Percentiles rank a stretch among this genome's conserved stretches.
Evolutionary conservation across 164 flowering plant species (phyloP).

Genomic region (Kalanchoe fedtschenkoi): DNA sequence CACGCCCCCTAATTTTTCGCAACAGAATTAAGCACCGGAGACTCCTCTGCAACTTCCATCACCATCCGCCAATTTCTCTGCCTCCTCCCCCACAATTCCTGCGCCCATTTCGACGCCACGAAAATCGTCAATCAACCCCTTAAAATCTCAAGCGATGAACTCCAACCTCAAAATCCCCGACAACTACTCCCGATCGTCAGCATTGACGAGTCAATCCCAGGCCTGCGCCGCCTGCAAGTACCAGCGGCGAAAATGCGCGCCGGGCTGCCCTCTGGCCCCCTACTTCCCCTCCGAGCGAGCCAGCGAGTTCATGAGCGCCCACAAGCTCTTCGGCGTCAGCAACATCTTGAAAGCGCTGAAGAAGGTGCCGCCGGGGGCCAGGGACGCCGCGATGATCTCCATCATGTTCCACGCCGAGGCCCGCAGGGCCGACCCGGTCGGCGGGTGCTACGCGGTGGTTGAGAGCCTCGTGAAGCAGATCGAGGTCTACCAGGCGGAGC

Average conservation of each 20-base stretch:
- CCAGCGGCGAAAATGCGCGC: slow-evolving; percentile 44
- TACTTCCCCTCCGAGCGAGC: slow-evolving; percentile 43
- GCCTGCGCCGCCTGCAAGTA: slow-evolving; percentile 60
- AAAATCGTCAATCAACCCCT: neutral
- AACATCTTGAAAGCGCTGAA: slow-evolving; percentile 35
- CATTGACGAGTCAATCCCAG: neutral
- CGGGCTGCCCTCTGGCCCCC: slow-evolving; percentile 49
- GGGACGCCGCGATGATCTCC: slow-evolving; percentile 26
- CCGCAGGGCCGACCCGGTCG: slow-evolving; percentile 33
- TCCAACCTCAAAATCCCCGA: neutral
- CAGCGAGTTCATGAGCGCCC: slow-evolving; percentile 38
- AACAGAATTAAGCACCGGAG: neutral
- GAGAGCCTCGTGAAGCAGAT: no score
- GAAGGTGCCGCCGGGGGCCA: slow-evolving; percentile 10
- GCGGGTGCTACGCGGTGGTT: slow-evolving; percentile 28
- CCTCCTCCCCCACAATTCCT: neutral
- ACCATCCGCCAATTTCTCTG: neutral
- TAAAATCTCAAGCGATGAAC: neutral
- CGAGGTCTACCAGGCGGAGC: slow-evolving; percentile 11
- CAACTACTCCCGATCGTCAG: neutral
- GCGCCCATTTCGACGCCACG: neutral
- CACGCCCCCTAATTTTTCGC: neutral
- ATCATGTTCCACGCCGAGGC: slow-evolving; percentile 30
- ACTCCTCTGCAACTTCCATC: neutral
- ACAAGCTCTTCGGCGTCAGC: slow-evolving; percentile 44